Base-by-base conservation (phyloP, 805 yeast species). In the Saturnispora silvae region DNA sequence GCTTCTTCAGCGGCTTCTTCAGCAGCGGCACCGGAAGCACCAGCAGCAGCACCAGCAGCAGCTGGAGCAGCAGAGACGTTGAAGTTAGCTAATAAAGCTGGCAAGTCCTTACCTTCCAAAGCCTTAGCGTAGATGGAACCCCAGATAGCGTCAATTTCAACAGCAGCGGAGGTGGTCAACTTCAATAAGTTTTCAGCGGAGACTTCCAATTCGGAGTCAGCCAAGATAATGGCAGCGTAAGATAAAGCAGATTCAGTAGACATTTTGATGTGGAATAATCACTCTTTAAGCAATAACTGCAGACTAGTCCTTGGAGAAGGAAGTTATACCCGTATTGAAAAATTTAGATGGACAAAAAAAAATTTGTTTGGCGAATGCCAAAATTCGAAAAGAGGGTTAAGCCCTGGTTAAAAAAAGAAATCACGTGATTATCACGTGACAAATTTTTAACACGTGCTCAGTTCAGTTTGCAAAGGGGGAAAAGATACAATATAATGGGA, bases 191-290 rank as follows among this genome's bases (percentile, higher is more conserved):
- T 81, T 63, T 78, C 87, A 54, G 86, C 52, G 46, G 95, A 75
- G 77, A 89, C 78, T 67, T 87, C 96, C 59, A 86, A 71, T 54
- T 86, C 96, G 59, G 96, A 82, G 63, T 89, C 98, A 53, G 96
- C 94, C 68, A 89, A 78, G 73, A 89, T 87, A 67, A 89, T 75
- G 62, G 97, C 94, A 66, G 98, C 97, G 82, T 85, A 86, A 52
- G 96, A 81, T 62, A 85, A 81, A 63, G 94, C 82, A 62, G 94
- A 73, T 79, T 85, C 94, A 59, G 74, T 60, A 64, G 94, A 81
- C 92, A 83, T 82, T 63, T n/a, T n/a, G n/a, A n/a, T n/a, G 30
- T 58, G 65, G 64, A 59, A 61, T 60, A 61, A 62, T 61, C 66
- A 54, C 60, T 50, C 47, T 60, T 62, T 61, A 63, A 62, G 67